Conservation (phyloP, 345 rosid species). For the Hibiscus trionum region DNA sequence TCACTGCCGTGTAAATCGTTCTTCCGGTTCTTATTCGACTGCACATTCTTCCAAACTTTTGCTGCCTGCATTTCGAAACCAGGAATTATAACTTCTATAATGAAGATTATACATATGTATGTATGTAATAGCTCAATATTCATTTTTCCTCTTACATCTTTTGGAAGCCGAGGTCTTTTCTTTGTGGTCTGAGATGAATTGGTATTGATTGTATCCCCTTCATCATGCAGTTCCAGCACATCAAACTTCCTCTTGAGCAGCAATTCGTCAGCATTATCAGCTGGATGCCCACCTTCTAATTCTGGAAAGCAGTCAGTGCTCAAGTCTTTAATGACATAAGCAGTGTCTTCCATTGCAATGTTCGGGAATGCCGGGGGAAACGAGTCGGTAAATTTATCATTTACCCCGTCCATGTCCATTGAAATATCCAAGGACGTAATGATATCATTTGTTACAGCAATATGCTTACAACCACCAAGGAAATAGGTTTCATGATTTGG, state of each 20-base stretch:
- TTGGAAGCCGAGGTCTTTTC: constrained; percentile 30
- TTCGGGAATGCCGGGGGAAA: constrained; percentile 13
- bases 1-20: constrained; percentile 18
- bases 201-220: constrained; percentile 7
- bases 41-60: constrained; percentile 23
- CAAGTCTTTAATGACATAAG: constrained; percentile 7
- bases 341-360: constrained; percentile 20
- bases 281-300: constrained; percentile 5
- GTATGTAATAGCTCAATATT: not conserved
- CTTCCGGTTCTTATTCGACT: constrained; percentile 34
- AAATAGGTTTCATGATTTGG: constrained; percentile 15
- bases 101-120: not conserved
- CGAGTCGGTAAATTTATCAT: constrained; percentile 12
- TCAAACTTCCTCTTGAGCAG: constrained; percentile 34
- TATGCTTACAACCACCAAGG: constrained; percentile 14
- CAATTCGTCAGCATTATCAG: constrained; percentile 17
- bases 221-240: constrained; percentile 7
- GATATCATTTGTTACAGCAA: constrained; percentile 13
- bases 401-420: constrained; percentile 10
- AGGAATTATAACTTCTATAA: not conserved
- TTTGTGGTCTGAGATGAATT: constrained; percentile 21
- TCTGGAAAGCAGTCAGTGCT: not conserved
- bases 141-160: constrained; percentile 27
- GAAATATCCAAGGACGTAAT: constrained; percentile 24
- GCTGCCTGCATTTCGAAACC: constrained; percentile 14